Percentiles rank a stretch among this genome's conserved stretches.
phyloP scores from a whole-genome alignment of 345 rosid species.

The Rubroshorea leprosula region DNA sequence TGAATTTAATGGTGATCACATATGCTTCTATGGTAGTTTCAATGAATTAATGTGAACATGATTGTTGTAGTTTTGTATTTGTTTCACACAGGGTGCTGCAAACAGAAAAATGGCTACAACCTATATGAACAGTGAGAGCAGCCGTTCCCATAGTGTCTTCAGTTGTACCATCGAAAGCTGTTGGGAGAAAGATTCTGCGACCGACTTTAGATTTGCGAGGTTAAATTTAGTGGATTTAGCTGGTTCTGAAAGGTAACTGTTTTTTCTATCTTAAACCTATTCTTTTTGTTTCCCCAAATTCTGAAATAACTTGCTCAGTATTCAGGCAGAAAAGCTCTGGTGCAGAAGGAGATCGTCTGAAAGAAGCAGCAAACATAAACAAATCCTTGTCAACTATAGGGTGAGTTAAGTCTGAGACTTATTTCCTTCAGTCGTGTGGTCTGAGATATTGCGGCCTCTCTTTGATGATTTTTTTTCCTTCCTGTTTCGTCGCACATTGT shows the following conservation, averaged over 20 bases:
- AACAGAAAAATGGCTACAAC: slow-evolving; percentile 90
- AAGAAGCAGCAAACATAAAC: slow-evolving; percentile 96
- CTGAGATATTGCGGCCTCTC: slow-evolving; percentile 2
- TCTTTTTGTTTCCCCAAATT: slow-evolving; percentile 13
- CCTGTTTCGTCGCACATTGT: too few species aligned
- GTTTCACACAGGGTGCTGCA: slow-evolving; percentile 59
- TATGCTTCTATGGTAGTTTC: slow-evolving; percentile 5
- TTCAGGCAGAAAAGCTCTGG: slow-evolving; percentile 94
- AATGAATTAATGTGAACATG: not conserved
- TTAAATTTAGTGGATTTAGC: slow-evolving; percentile 94
- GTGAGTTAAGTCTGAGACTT: slow-evolving; percentile 39
- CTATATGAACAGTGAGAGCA: slow-evolving; percentile 90
- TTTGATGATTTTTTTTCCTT: not conserved
- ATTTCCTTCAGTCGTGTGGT: slow-evolving; percentile 20
- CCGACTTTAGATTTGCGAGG: slow-evolving; percentile 77
- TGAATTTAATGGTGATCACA: slow-evolving; percentile 18
- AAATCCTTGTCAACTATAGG: slow-evolving; percentile 91
- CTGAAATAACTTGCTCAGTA: slow-evolving; percentile 18
- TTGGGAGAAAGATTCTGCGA: slow-evolving; percentile 85
- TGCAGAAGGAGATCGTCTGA: slow-evolving; percentile 95
- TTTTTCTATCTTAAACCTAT: slow-evolving; percentile 6
- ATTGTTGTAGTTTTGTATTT: slow-evolving; percentile 15
- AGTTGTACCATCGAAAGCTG: slow-evolving; percentile 86
- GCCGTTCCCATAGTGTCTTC: slow-evolving; percentile 95
- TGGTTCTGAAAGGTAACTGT: slow-evolving; percentile 88